A percentile compares a stretch with the other conserved stretches of the same genome.
Evolutionary conservation across 2,329 filamentous ascomycete genomes (phyloP).

Genomic region (Pestalotiopsis sp.): DNA sequence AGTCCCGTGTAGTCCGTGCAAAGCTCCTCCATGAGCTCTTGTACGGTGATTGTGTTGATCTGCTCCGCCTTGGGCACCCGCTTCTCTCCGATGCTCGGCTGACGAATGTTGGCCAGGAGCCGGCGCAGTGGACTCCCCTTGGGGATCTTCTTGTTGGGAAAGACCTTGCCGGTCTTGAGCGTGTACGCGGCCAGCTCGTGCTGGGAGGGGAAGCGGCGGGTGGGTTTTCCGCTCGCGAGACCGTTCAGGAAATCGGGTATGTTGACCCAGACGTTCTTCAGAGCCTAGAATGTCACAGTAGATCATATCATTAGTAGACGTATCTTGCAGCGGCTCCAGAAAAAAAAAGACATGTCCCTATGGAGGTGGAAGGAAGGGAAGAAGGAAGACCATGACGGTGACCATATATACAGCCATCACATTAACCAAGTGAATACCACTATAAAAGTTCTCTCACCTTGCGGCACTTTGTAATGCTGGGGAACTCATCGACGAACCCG

Average conservation of each 20-base stretch:
- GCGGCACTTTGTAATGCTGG: slow-evolving; percentile 45
- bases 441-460: slow-evolving; percentile 33
- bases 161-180: slow-evolving; percentile 34
- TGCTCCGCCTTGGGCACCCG: background rate
- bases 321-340: too few relatives aligned
- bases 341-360: background rate
- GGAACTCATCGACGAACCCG: slow-evolving; percentile 34
- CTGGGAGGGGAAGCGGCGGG: slow-evolving; percentile 34
- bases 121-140: slow-evolving; percentile 38
- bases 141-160: slow-evolving; percentile 44
- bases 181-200: slow-evolving; percentile 37
- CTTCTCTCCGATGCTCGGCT: background rate
- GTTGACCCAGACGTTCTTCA: slow-evolving; percentile 45
- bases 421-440: background rate
- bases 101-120: slow-evolving; percentile 36
- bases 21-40: too few relatives aligned
- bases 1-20: too few relatives aligned
- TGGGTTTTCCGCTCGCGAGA: slow-evolving; percentile 21
- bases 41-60: background rate
- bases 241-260: slow-evolving; percentile 48
- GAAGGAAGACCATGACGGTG: background rate
- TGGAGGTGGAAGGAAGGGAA: background rate
- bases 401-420: background rate
- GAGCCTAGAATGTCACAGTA: slow-evolving; percentile 30
- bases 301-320: background rate